phyloP scores from a whole-genome alignment of 306 rosid species.

The Fagus sylvatica region DNA sequence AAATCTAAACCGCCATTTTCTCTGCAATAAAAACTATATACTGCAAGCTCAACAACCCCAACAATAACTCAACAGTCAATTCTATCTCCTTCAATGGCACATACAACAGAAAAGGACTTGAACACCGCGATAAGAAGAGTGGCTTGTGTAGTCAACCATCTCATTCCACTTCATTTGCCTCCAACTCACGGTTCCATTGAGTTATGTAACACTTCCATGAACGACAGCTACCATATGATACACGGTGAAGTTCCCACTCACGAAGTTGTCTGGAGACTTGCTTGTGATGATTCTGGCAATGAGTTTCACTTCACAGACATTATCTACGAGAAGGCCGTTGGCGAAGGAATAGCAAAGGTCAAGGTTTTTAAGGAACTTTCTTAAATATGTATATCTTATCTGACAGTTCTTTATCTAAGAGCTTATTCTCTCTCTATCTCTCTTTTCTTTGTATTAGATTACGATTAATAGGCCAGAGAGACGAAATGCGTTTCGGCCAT shows the following conservation, averaged over 20 bases:
- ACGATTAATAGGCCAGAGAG: slow-evolving; percentile 74
- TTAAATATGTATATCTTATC: too few relatives aligned
- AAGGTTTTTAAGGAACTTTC: not conserved
- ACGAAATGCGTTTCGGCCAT: slow-evolving; percentile 83
- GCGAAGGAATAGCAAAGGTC: slow-evolving; percentile 89
- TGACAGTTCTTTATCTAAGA: too few relatives aligned
- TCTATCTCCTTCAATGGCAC: slow-evolving; percentile 22
- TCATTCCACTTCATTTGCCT: slow-evolving; percentile 29
- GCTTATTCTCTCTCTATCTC: not conserved
- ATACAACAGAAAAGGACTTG: slow-evolving; percentile 44
- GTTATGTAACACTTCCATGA: slow-evolving; percentile 38
- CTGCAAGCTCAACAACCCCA: not conserved
- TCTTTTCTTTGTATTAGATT: slow-evolving; percentile 43
- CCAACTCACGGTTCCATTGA: slow-evolving; percentile 15
- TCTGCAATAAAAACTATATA: too few relatives aligned
- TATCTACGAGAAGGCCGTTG: slow-evolving; percentile 70
- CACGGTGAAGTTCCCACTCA: slow-evolving; percentile 67
- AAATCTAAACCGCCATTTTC: too few relatives aligned
- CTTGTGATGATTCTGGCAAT: slow-evolving; percentile 47
- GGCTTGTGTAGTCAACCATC: slow-evolving; percentile 57
- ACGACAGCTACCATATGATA: slow-evolving; percentile 55
- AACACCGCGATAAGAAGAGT: slow-evolving; percentile 52
- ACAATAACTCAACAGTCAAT: not conserved
- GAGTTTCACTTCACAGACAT: slow-evolving; percentile 58
- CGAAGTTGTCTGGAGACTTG: slow-evolving; percentile 56